These are phyloP conservation scores for Globisporangium mamillatum DNA, from an alignment of 352 stramenopile species.

Conservation along the genomic window DNA sequence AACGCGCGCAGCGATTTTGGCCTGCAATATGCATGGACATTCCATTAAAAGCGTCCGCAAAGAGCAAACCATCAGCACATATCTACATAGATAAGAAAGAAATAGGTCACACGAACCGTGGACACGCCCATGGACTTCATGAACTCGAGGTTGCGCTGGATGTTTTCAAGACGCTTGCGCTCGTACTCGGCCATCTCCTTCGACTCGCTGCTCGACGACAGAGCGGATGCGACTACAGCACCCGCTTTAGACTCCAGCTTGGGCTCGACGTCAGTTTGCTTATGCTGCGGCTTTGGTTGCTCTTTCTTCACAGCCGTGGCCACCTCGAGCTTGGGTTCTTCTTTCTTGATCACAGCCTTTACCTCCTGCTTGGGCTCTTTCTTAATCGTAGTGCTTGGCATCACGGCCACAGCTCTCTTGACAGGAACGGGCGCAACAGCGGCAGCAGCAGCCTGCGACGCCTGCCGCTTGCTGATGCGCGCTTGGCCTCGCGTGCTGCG, in stretches of 20 bases:
- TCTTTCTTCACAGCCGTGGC: not conserved
- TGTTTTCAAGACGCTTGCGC: constrained; percentile 78
- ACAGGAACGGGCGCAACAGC: not conserved
- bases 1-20: constrained; percentile 59
- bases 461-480: constrained; percentile 12
- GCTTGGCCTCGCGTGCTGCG: constrained; percentile 14
- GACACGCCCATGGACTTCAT: constrained; percentile 83
- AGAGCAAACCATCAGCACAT: not conserved
- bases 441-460: not conserved
- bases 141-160: constrained; percentile 81
- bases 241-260: constrained; percentile 8
- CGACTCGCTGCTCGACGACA: not conserved
- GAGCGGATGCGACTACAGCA: not conserved
- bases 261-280: not conserved
- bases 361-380: constrained; percentile 15
- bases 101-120: constrained; percentile 31
- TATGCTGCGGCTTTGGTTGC: not conserved
- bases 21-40: constrained; percentile 17
- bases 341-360: constrained; percentile 11
- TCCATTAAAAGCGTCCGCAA: not conserved
- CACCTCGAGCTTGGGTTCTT: constrained; percentile 2
- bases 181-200: constrained; percentile 69
- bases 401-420: not conserved
- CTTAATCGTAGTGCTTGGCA: not conserved
- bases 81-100: not conserved